phyloP scores from a whole-genome alignment of 257 asterid genomes.

The Solanum tarapatanum region DNA sequence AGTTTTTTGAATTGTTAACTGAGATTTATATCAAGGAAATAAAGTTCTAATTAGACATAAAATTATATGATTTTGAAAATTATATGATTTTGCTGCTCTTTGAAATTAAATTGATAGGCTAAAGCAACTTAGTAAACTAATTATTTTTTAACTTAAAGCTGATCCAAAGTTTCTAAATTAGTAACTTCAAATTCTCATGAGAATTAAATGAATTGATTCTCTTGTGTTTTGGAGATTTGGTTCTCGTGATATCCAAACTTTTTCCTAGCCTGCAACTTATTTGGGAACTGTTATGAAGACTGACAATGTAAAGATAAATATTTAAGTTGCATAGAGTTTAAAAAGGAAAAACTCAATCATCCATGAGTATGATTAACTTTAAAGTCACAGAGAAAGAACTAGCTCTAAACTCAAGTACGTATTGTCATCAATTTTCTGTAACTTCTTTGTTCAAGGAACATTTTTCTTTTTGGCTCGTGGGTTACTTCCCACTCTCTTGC shows the following conservation, averaged over 20 bases:
- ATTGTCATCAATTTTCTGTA: not conserved
- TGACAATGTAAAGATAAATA: constrained; percentile 1
- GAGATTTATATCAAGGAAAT: too few relatives aligned
- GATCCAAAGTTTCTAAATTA: not conserved
- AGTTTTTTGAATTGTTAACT: too few relatives aligned
- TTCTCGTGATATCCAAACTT: constrained; percentile 47
- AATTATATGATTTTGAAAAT: too few relatives aligned
- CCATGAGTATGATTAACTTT: not conserved
- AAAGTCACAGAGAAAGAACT: not conserved
- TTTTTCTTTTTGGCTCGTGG: not conserved
- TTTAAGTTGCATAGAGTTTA: not conserved
- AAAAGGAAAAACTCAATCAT: too few relatives aligned
- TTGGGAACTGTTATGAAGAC: too few relatives aligned
- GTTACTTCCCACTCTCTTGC: not conserved
- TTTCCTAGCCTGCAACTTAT: too few relatives aligned
- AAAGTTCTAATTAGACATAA: too few relatives aligned
- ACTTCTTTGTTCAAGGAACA: too few relatives aligned
- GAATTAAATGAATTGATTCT: not conserved
- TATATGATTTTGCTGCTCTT: too few relatives aligned
- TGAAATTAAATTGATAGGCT: not conserved
- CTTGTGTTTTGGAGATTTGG: constrained; percentile 23
- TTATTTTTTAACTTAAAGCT: not conserved
- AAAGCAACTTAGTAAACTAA: not conserved
- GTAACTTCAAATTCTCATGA: not conserved
- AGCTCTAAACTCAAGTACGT: not conserved